Conservation (phyloP, 306 rosid species). For the Crataegus laevigata region DNA sequence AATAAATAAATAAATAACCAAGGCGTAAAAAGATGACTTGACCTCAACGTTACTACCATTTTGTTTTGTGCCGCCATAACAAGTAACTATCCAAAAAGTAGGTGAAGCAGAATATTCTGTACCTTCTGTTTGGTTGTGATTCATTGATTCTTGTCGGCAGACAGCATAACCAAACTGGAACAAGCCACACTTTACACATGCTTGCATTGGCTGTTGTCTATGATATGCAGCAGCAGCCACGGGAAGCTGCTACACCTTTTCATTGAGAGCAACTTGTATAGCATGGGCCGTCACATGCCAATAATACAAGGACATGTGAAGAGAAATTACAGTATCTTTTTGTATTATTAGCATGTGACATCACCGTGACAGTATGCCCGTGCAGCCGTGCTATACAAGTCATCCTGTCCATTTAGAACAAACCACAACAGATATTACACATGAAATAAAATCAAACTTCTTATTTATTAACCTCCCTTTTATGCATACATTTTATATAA, state of each 20-base stretch:
- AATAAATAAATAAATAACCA: background rate
- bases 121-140: background rate
- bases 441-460: background rate
- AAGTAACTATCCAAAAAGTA: conserved; percentile 3
- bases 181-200: background rate
- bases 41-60: conserved; percentile 17
- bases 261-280: background rate
- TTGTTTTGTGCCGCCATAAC: background rate
- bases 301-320: too few relatives aligned
- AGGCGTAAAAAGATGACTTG: conserved; percentile 17
- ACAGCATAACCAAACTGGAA: background rate
- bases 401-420: background rate
- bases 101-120: background rate
- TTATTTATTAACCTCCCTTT: conserved; percentile 9
- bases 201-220: background rate
- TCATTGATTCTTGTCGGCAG: background rate
- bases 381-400: too few relatives aligned
- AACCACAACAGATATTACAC: background rate
- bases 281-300: rapidly evolving
- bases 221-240: background rate
- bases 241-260: background rate
- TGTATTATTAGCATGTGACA: background rate
- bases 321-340: too few relatives aligned
- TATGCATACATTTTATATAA: background rate
- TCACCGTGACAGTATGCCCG: background rate